phyloP scores from a whole-genome alignment of 1,284 basidiomycete species.

The Neonothopanus nambi region DNA sequence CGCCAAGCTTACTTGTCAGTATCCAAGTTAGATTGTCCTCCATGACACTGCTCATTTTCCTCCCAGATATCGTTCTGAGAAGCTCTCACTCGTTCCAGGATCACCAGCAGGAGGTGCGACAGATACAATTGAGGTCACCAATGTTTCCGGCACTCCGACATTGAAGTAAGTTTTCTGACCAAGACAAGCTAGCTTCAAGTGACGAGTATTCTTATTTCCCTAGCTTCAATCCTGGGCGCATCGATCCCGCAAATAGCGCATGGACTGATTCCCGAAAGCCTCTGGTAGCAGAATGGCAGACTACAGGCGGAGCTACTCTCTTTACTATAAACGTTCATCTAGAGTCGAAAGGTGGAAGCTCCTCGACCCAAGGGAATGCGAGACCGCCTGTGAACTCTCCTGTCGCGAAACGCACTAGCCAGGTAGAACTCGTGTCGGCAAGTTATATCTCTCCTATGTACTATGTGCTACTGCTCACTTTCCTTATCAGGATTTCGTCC shows the following conservation, averaged over 20 bases:
- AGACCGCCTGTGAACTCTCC: conserved; percentile 60
- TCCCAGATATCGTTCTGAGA: conserved; percentile 49
- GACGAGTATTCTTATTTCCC: conserved; percentile 3
- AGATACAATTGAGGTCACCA: conserved; percentile 45
- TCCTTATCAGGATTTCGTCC: conserved; percentile 49
- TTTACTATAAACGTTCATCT: conserved; percentile 66
- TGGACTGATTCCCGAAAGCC: conserved; percentile 67
- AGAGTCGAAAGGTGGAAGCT: conserved; percentile 59
- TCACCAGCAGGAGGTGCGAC: conserved; percentile 48
- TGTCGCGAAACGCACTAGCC: conserved; percentile 47
- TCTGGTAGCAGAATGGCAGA: conserved; percentile 59
- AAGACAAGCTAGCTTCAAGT: neutral
- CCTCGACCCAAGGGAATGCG: conserved; percentile 54
- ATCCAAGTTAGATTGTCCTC: neutral
- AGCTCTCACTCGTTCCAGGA: conserved; percentile 50
- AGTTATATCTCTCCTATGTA: conserved; percentile 11
- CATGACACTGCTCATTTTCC: neutral
- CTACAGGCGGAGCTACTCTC: conserved; percentile 44
- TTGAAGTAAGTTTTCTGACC: conserved; percentile 41
- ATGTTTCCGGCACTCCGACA: conserved; percentile 35
- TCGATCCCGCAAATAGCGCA: conserved; percentile 55
- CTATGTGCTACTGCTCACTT: neutral
- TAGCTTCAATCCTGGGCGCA: conserved; percentile 64
- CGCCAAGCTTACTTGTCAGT: conserved; percentile 55
- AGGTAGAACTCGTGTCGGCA: conserved; percentile 53